phyloP scores from a whole-genome alignment of 2,329 filamentous ascomycete genomes.

The Xylaria digitata region DNA sequence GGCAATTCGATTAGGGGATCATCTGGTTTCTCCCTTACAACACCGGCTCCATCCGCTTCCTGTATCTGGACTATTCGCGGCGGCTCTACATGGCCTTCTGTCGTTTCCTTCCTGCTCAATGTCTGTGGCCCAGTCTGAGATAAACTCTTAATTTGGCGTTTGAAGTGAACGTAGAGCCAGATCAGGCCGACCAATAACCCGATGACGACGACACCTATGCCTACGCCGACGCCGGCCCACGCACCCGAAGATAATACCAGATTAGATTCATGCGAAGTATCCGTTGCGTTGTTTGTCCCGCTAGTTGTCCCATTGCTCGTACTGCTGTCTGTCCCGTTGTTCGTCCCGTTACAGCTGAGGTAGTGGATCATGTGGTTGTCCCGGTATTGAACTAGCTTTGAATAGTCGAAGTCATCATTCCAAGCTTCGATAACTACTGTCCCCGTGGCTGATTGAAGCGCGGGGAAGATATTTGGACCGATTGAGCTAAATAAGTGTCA shows the following conservation, averaged over 20 bases:
- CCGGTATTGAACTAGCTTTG: neutral
- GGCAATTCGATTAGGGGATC: no score
- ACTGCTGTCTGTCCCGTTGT: no score
- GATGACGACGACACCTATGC: neutral
- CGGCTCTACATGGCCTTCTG: no score
- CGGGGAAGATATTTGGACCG: no score
- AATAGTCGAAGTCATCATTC: constrained; percentile 15
- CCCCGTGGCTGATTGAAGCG: neutral
- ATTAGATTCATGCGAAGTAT: no score
- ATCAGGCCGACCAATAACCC: neutral
- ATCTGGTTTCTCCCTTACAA: no score
- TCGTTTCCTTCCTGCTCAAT: no score
- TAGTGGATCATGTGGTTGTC: constrained; percentile 8
- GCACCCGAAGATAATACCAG: neutral
- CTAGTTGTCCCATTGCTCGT: neutral
- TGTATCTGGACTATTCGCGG: no score
- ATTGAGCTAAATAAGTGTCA: no score
- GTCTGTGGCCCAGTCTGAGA: neutral
- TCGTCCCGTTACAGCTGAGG: constrained; percentile 16
- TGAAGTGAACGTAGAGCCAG: constrained; percentile 6
- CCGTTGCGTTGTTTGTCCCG: no score
- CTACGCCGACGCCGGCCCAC: constrained; percentile 2
- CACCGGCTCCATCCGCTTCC: no score
- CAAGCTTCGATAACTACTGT: constrained; percentile 3
- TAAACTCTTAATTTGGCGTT: neutral